Base-by-base conservation (phyloP, 2,329 filamentous ascomycete genomes). In the Cytospora leucostoma region DNA sequence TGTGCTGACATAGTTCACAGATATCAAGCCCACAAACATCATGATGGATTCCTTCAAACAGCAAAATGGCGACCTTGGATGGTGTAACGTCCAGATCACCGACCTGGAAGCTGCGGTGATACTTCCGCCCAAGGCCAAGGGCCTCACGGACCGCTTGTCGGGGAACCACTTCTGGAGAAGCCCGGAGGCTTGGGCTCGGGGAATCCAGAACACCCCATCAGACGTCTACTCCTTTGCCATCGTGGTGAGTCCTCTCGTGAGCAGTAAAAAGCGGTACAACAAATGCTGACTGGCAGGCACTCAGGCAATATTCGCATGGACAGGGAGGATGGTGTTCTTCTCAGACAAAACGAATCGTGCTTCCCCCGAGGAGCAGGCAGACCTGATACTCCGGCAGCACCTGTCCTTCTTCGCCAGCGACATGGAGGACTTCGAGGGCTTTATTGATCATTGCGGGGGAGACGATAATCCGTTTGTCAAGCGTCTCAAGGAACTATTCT, bases 21-120 rank as follows among this genome's bases (percentile, higher is more conserved):
- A 64, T 58, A 65, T 66, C 59, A 66, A 66, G 56, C 62, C 65
- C 47, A 66, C 62, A 55, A 66, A 66, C 59, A 66, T 66, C 52
- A 64, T 66, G 56, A 64, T 66, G 56, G 58, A 66, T 60, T 66
- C 65, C 34, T 60, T 62, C 55, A 62, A 57, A 54, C 61, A 64
- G 55, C 12, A 50, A 2, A 59, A 59, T 37, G 59, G 61, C 59
- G 58, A 62, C 44, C 40, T 60, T 59, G 61, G 55, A 57, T 66
- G 55, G 61, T 50, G 61, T 37, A 66, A 66, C 44, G 61, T 66
- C 61, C 65, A 66, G 59, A 64, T 66, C 55, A 66, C 61, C 58
- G 61, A 66, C 65, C 51, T 66, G 32, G 65, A 66, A 57, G 54
- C 65, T 57, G 61, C 65, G 17, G 61, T 64, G 51, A 7, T 66